Conservation (phyloP, 2,329 filamentous ascomycete genomes). For the Paecilomyces formosus region DNA sequence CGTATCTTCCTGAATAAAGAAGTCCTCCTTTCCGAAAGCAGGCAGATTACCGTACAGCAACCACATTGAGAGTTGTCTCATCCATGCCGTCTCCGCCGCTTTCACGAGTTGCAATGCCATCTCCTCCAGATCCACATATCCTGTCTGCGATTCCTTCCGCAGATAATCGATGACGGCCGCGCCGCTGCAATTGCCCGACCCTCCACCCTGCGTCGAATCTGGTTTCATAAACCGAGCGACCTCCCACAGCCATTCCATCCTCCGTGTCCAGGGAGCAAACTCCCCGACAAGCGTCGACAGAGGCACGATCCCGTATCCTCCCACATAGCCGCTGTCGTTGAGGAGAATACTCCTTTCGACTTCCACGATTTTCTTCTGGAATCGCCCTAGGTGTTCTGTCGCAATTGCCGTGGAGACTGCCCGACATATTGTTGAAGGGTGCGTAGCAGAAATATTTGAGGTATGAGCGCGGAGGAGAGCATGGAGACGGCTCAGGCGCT, state of each 20-base stretch:
- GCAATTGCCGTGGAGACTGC: constrained; percentile 75
- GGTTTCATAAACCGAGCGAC: constrained; percentile 62
- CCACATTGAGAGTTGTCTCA: constrained; percentile 86
- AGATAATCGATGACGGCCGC: constrained; percentile 71
- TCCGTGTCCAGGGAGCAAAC: constrained; percentile 79
- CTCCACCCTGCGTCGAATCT: constrained; percentile 20
- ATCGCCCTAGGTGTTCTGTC: constrained; percentile 66
- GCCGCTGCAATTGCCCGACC: constrained; percentile 49
- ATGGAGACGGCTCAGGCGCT: constrained; percentile 71
- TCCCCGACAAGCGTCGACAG: constrained; percentile 75
- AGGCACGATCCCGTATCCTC: constrained; percentile 88
- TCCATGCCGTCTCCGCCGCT: constrained; percentile 80
- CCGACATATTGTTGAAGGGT: constrained; percentile 76
- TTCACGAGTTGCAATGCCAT: constrained; percentile 65
- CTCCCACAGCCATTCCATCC: constrained; percentile 79
- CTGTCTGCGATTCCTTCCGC: constrained; percentile 70
- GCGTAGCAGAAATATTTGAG: constrained; percentile 58
- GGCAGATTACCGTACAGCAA: constrained; percentile 81
- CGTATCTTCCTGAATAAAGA: constrained; percentile 60
- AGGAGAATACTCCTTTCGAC: constrained; percentile 73
- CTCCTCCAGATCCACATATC: constrained; percentile 77
- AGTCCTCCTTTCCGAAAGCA: constrained; percentile 69
- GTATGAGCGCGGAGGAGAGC: constrained; percentile 62
- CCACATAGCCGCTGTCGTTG: constrained; percentile 71
- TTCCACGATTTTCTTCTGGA: constrained; percentile 75